Percentiles rank a stretch among this genome's conserved stretches.
Conservation (phyloP, 1,284 basidiomycete genomes). For the Marasmius oreades region DNA sequence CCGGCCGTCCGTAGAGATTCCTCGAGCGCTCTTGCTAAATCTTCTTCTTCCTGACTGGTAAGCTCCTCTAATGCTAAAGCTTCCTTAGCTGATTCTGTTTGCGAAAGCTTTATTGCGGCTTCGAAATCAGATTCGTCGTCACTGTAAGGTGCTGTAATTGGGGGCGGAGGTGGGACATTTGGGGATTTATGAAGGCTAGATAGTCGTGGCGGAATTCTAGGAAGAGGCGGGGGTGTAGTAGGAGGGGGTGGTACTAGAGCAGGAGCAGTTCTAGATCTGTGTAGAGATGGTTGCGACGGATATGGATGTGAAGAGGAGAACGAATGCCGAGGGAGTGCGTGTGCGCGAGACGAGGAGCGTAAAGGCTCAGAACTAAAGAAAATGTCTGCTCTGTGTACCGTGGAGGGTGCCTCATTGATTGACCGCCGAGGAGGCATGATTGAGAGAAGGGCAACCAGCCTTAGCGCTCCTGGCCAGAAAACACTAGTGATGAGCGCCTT, state of each 20-base stretch:
- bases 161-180: background rate
- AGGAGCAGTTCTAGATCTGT: conserved; percentile 20
- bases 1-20: conserved; percentile 43
- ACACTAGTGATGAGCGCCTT: no score
- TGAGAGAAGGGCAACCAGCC: conserved; percentile 15
- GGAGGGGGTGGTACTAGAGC: conserved; percentile 17
- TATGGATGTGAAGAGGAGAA: conserved; percentile 3
- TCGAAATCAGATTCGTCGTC: conserved; percentile 19
- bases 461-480: no score
- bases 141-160: background rate
- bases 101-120: conserved; percentile 49
- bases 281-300: conserved; percentile 8
- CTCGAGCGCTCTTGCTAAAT: conserved; percentile 59
- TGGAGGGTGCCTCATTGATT: conserved; percentile 11
- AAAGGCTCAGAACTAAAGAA: conserved; percentile 13
- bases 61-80: conserved; percentile 33
- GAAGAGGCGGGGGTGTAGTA: conserved; percentile 8
- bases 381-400: conserved; percentile 15
- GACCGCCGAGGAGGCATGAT: conserved; percentile 13
- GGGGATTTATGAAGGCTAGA: background rate
- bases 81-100: conserved; percentile 41
- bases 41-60: conserved; percentile 54
- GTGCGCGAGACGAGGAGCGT: conserved; percentile 7
- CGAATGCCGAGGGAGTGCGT: conserved; percentile 10
- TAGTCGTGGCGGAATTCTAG: conserved; percentile 1